These are phyloP conservation scores for Pythium scleroteichum DNA, from an alignment of 352 stramenopile genomes.

Conservation along the genomic window DNA sequence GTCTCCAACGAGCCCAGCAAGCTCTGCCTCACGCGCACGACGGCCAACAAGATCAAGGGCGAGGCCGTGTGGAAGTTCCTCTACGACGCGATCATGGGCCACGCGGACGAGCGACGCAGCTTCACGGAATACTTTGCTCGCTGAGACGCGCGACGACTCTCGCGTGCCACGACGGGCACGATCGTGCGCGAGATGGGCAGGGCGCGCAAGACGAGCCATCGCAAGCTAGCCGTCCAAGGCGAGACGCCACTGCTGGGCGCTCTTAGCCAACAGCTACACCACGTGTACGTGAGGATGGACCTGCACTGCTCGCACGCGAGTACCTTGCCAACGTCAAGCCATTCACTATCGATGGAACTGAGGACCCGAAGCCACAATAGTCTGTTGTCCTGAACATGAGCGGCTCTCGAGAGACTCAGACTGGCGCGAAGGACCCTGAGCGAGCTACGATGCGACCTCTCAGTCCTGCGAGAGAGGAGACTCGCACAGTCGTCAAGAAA, in stretches of 20 bases:
- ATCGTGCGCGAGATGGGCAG: constrained; percentile 39
- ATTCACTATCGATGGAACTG: not conserved
- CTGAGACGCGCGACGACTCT: constrained; percentile 34
- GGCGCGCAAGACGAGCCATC: constrained; percentile 33
- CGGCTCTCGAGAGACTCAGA: too few relatives aligned
- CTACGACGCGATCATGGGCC: constrained; percentile 40
- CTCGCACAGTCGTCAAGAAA: too few relatives aligned
- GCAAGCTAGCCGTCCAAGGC: constrained; percentile 24
- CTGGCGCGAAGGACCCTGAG: too few relatives aligned
- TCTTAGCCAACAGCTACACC: constrained; percentile 35
- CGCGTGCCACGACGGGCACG: constrained; percentile 25
- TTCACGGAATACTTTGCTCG: constrained; percentile 38
- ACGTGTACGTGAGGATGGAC: constrained; percentile 42
- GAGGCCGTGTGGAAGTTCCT: constrained; percentile 42
- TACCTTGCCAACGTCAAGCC: too few relatives aligned
- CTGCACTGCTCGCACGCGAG: constrained; percentile 12
- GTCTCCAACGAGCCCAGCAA: constrained; percentile 39
- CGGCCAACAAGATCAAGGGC: constrained; percentile 48
- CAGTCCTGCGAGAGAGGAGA: too few relatives aligned
- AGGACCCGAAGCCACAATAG: too few relatives aligned
- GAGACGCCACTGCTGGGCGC: constrained; percentile 30
- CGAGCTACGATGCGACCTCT: too few relatives aligned
- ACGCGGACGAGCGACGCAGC: constrained; percentile 17
- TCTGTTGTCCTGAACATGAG: too few relatives aligned
- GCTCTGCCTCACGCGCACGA: constrained; percentile 42